Evolutionary conservation across 2,329 filamentous ascomycete genomes (phyloP), one percentile per base, ranked within the genome.

Genomic region (Grosmannia clavigera): DNA sequence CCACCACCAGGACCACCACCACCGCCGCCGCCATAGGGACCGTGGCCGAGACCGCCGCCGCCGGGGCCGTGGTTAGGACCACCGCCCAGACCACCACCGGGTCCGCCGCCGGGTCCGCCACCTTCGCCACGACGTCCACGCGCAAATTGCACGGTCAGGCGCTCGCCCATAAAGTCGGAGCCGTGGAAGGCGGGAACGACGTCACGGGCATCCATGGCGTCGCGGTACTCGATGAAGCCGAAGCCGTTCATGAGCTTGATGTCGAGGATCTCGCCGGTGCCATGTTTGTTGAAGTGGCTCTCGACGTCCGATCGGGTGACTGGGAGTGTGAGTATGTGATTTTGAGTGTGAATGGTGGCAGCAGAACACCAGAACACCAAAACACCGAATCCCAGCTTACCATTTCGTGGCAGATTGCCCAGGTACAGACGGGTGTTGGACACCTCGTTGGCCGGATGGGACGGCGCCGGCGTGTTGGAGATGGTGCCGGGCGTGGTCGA

Each of bases 191-290:
- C 92, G 75, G 94, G 94, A 70, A 99, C 94, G 65, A 99, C 92
- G 77, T 99, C 94, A 72, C 92, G 88, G 67, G 94, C 94, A 78
- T 99, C 94, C 88, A 96, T 90, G 61, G 91, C 85, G 78, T 97
- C 94, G 76, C 96, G 95, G 76, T 97, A 99, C 76, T 99, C 94
- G 73, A 99, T 96, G 80, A 99, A 99, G 73, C 94, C 94, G 72
- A 99, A 99, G 70, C 94, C 94, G 73, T 96, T 97, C 94, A 99
- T 99, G 65, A 99, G 85, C 81, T 99, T 99, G 78, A 99, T 92
- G 79, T 99, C 94, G 67, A 88, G 94, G 73, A 99, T 97, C 74
- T 96, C 91, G 74, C 94, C 94, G 68, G 91, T 92, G 72, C 92
- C 94, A 85, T 96, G 91, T 70, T 86, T 90, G 73, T 87, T 87